Percentiles rank a stretch among this genome's conserved stretches.
phyloP scores from a whole-genome alignment of 345 rosid genomes.

The Eucalyptus fibrosa region DNA sequence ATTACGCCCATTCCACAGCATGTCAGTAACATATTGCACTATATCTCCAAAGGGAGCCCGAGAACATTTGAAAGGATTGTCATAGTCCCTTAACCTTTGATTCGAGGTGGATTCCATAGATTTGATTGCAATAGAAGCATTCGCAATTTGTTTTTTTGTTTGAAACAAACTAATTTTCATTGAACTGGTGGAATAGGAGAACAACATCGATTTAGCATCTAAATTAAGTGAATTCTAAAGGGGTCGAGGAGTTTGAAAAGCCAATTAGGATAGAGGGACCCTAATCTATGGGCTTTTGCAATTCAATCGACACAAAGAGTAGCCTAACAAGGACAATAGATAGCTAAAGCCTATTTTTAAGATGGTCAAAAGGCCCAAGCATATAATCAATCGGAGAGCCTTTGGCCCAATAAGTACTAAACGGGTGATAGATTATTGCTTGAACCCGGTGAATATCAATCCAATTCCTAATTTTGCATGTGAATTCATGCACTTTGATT shows the following conservation, averaged over 20 bases:
- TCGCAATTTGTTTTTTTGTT: too few relatives aligned
- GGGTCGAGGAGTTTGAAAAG: too few relatives aligned
- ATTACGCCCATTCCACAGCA: background rate
- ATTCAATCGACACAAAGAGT: background rate
- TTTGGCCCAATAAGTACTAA: background rate
- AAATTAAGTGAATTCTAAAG: too few relatives aligned
- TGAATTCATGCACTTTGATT: too few relatives aligned
- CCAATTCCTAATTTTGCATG: accelerated
- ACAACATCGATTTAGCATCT: too few relatives aligned
- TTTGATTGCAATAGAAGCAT: too few relatives aligned
- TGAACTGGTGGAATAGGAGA: too few relatives aligned
- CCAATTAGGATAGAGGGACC: background rate
- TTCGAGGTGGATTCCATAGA: too few relatives aligned
- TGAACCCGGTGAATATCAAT: accelerated
- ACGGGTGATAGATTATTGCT: background rate
- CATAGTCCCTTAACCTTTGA: too few relatives aligned
- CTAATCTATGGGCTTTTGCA: background rate
- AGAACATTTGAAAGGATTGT: too few relatives aligned
- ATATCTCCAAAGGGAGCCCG: too few relatives aligned
- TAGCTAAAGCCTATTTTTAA: background rate
- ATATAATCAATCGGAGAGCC: background rate
- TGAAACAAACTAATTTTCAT: too few relatives aligned
- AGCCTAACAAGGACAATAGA: background rate
- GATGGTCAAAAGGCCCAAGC: background rate
- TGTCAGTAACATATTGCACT: background rate